Evolutionary conservation across 2,329 filamentous ascomycete species (phyloP), one percentile per base, ranked within the genome.

Genomic region (Nigrospora osmanthi): DNA sequence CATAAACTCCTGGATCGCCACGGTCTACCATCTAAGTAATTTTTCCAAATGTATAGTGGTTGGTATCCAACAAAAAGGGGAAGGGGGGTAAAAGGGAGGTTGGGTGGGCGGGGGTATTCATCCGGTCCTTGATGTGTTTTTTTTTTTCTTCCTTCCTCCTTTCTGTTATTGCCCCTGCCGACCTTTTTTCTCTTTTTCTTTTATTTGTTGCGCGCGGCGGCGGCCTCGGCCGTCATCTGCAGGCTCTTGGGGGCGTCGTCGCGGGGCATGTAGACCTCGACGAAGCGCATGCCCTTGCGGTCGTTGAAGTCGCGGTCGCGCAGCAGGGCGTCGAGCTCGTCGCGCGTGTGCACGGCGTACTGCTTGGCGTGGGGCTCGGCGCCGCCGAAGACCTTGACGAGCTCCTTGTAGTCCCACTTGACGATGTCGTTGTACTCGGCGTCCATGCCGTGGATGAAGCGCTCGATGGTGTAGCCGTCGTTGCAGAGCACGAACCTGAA

Each of bases 381-480:
- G 2, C 71, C 80, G 37, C 86, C 85, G 58, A 93, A 89, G 1
- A 80, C 78, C 4, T 72, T 70, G 2, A 86, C 76, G 0, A 89
- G 65, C 16, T 81, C 78, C 60, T 79, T 80, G 70, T 83, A 86
- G 42, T 83, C 73, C 89, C 89, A 95, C 11, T 70, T 63, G 47
- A 78, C 73, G 46, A 95, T 82, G 58, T 95, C 87, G 59, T 95
- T 95, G 70, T 95, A 95, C 23, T 60, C 62, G 31, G 79, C 86
- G 10, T 89, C 72, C 80, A 85, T 85, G 43, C 88, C 88, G 64
- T 95, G 89, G 57, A 95, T 94, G 62, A 80, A 86, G 30, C 89
- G 81, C 67, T 95, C 89, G 61, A 94, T 93, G 11, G 89, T 93
- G 67, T 87, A 95, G 11, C 89, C 89, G 35, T 90, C 80, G 61